Conservation (phyloP, 225 moss, liverwort and hornwort genomes). For the Physcomitrium patens region DNA sequence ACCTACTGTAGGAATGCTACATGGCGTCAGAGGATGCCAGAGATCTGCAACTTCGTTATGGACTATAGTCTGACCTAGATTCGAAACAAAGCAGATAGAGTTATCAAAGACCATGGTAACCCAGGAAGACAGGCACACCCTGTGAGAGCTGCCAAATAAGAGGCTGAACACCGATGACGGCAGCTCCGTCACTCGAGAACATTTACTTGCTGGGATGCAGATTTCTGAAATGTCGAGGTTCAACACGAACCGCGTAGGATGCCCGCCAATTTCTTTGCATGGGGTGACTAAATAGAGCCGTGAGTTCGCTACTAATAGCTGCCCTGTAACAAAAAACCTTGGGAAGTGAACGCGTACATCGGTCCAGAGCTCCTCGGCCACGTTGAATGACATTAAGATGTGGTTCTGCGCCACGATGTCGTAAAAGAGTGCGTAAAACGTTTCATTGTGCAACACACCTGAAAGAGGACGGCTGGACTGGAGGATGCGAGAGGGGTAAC, state of each 20-base stretch:
- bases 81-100: constrained; percentile 43
- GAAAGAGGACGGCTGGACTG: constrained; percentile 42
- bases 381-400: constrained; percentile 38
- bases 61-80: constrained; percentile 38
- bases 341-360: constrained; percentile 38
- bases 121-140: constrained; percentile 50
- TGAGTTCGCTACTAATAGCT: constrained; percentile 35
- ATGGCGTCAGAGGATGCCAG: constrained; percentile 36
- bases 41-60: constrained; percentile 27
- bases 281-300: constrained; percentile 41
- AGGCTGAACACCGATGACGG: constrained; percentile 33
- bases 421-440: constrained; percentile 42
- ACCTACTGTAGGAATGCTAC: constrained; percentile 37
- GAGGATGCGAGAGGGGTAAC: constrained; percentile 33
- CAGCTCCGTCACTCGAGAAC: constrained; percentile 35
- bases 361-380: constrained; percentile 32
- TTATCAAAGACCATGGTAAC: constrained; percentile 32
- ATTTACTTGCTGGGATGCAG: constrained; percentile 28
- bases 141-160: constrained; percentile 49
- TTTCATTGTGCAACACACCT: constrained; percentile 31
- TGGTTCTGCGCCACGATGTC: constrained; percentile 44
- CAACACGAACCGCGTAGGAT: constrained; percentile 44
- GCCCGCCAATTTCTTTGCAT: constrained; percentile 47
- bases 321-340: constrained; percentile 40
- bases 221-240: constrained; percentile 49